Conservation (phyloP, 306 rosid species). For the Castanospermum australe region DNA sequence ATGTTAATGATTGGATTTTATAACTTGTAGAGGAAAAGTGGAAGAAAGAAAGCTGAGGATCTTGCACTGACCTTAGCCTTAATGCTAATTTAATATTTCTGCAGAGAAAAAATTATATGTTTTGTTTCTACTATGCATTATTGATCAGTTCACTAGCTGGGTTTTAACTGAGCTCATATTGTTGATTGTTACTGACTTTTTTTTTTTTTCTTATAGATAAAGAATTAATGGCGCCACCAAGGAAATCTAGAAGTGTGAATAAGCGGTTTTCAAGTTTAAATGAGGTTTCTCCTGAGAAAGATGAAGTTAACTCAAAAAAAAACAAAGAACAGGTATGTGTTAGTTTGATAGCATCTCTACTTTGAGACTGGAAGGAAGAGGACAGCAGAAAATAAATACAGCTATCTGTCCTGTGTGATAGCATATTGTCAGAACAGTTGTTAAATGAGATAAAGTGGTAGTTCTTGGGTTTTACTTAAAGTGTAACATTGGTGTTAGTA, state of each 20-base stretch:
- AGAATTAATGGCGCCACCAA: constrained; percentile 67
- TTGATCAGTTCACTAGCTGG: not conserved
- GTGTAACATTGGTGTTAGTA: not conserved
- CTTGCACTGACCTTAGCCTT: not conserved
- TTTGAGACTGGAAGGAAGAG: not conserved
- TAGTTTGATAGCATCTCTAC: not conserved
- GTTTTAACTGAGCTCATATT: not conserved
- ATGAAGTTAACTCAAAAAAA: constrained; percentile 48
- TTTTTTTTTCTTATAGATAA: constrained; percentile 35
- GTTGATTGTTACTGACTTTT: not conserved
- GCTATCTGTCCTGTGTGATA: constrained; percentile 6
- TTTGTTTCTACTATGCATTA: not conserved
- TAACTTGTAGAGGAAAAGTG: not conserved
- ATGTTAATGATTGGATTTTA: not conserved
- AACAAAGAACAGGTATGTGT: constrained; percentile 52
- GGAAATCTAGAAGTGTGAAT: constrained; percentile 52
- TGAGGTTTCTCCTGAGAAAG: constrained; percentile 60
- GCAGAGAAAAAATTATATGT: not conserved
- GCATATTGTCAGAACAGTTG: not conserved
- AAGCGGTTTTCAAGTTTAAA: constrained; percentile 46
- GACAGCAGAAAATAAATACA: not conserved
- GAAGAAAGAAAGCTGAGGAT: constrained; percentile 2
- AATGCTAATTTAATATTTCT: not conserved
- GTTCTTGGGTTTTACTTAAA: constrained; percentile 4
- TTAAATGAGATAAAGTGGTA: not conserved